These are phyloP conservation scores for Candida boidinii DNA, from an alignment of 805 yeast species.

Conservation along the genomic window DNA sequence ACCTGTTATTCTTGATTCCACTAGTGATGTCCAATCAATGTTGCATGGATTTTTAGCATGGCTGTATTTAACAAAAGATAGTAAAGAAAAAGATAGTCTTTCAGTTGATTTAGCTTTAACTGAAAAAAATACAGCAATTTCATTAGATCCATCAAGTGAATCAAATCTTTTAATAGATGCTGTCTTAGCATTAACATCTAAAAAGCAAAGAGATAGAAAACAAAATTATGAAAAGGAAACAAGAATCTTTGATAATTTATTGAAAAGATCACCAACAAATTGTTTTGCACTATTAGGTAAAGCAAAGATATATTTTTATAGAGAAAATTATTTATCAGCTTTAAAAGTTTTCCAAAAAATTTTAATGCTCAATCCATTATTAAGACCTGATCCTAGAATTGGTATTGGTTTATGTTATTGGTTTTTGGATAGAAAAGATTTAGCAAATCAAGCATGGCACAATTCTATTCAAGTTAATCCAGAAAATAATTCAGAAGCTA, in stretches of 20 bases:
- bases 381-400: conserved; percentile 86
- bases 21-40: conserved; percentile 35
- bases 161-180: conserved; percentile 60
- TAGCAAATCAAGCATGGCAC: conserved; percentile 80
- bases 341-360: conserved; percentile 79
- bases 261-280: conserved; percentile 48
- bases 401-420: conserved; percentile 95
- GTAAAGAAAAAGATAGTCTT: conserved; percentile 12
- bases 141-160: conserved; percentile 35
- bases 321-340: conserved; percentile 65
- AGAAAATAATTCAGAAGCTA: conserved; percentile 44
- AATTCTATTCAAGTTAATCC: conserved; percentile 65
- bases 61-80: conserved; percentile 49
- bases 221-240: conserved; percentile 65
- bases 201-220: conserved; percentile 47
- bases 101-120: conserved; percentile 19
- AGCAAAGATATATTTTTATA: conserved; percentile 71
- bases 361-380: conserved; percentile 63
- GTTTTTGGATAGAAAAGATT: conserved; percentile 67
- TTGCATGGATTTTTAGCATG: conserved; percentile 64
- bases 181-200: conserved; percentile 50
- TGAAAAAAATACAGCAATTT: conserved; percentile 36
- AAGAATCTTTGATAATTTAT: conserved; percentile 55
- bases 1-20: conserved; percentile 21
- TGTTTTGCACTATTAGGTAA: conserved; percentile 73